These are phyloP conservation scores for Rhizopus delemar DNA, from an alignment of 371 early-diverging fungal species.

Conservation along the genomic window DNA sequence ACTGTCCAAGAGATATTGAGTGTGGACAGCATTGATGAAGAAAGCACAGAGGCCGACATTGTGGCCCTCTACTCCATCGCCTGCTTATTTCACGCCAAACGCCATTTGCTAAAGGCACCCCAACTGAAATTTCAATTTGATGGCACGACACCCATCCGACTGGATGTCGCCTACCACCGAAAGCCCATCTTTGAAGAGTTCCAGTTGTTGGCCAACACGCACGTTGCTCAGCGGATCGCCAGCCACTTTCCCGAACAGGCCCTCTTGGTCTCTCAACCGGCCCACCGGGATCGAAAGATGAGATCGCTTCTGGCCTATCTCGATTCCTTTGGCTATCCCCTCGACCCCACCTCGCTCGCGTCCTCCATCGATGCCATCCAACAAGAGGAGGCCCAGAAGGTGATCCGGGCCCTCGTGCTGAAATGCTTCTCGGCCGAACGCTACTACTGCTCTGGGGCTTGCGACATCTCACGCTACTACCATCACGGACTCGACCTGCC, in stretches of 20 bases:
- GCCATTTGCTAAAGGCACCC: conserved; percentile 24
- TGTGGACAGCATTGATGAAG: conserved; percentile 31
- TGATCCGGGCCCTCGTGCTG: conserved; percentile 57
- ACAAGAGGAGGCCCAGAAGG: conserved; percentile 39
- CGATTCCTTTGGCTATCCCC: conserved; percentile 49
- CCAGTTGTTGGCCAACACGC: conserved; percentile 91
- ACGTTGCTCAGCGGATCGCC: conserved; percentile 85
- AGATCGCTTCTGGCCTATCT: conserved; percentile 59
- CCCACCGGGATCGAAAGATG: conserved; percentile 61
- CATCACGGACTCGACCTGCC: conserved; percentile 77
- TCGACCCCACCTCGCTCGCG: conserved; percentile 64
- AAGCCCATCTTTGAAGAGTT: conserved; percentile 92
- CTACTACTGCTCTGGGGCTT: conserved; percentile 81
- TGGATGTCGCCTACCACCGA: conserved; percentile 80
- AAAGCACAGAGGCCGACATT: conserved; percentile 16
- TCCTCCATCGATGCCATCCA: conserved; percentile 69
- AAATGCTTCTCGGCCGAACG: conserved; percentile 77
- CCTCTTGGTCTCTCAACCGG: conserved; percentile 73
- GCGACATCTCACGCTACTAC: conserved; percentile 58
- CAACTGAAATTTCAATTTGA: conserved; percentile 61
- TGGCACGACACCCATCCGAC: conserved; percentile 56
- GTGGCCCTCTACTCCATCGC: conserved; percentile 44
- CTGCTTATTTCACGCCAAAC: conserved; percentile 58
- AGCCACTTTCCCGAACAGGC: conserved; percentile 83
- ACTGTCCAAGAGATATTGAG: conserved; percentile 85